phyloP scores from a whole-genome alignment of 1,139 yeast genomes.

The Groenewaldozyma auringiensis region DNA sequence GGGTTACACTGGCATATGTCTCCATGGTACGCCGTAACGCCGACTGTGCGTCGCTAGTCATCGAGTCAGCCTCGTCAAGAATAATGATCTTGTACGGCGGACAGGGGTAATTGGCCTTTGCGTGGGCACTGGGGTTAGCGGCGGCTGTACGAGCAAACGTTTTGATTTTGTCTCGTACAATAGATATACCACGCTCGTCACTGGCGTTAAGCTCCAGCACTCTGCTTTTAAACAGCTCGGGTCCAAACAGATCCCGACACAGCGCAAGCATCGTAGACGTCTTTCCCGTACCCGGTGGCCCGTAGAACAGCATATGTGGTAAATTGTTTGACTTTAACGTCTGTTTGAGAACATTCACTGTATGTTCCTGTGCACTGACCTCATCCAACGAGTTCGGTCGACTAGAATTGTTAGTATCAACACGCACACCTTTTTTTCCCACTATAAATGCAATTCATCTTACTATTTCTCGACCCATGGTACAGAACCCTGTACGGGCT shows the following conservation, averaged over 20 bases:
- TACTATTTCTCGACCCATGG: constrained; percentile 77
- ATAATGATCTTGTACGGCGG: constrained; percentile 25
- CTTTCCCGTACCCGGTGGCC: constrained; percentile 97
- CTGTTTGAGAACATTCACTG: constrained; percentile 74
- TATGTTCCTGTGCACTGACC: constrained; percentile 86
- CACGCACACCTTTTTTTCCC: too few relatives aligned
- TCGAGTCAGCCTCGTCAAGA: constrained; percentile 83
- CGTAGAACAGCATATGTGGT: constrained; percentile 94
- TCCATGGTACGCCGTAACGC: constrained; percentile 97
- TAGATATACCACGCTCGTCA: constrained; percentile 89
- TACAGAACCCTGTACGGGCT: constrained; percentile 4
- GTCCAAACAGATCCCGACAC: constrained; percentile 74
- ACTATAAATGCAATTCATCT: too few relatives aligned
- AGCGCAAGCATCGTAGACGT: constrained; percentile 88
- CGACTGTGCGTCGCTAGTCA: constrained; percentile 97
- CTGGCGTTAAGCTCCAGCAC: constrained; percentile 92
- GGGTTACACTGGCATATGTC: constrained; percentile 78
- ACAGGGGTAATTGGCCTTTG: constrained; percentile 71
- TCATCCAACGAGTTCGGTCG: constrained; percentile 81
- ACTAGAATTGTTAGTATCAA: constrained; percentile 22
- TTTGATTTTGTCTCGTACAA: constrained; percentile 87
- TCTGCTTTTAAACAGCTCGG: constrained; percentile 54
- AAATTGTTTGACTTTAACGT: constrained; percentile 72
- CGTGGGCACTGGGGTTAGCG: constrained; percentile 67
- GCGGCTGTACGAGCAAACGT: constrained; percentile 84